Evolutionary conservation across 2,329 filamentous ascomycete genomes (phyloP).

Genomic region (Sporothrix humicola): DNA sequence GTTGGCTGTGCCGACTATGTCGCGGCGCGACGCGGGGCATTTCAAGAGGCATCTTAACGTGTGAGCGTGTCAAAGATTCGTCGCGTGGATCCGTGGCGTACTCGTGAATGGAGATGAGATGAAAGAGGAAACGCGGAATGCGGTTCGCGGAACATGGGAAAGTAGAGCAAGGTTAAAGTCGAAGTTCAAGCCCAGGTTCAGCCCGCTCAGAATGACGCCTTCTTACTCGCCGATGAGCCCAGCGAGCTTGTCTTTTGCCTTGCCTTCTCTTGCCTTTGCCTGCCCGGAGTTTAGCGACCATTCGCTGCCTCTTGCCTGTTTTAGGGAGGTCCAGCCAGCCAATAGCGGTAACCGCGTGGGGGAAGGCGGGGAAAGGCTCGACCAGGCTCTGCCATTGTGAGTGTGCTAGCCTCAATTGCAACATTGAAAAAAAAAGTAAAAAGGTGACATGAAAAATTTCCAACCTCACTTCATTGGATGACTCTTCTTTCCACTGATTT

Average conservation of each 20-base stretch:
- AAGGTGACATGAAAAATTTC: no score
- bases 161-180: background rate
- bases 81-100: background rate
- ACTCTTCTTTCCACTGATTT: background rate
- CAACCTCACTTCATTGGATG: no score
- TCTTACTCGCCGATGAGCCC: slow-evolving; percentile 30
- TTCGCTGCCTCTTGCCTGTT: background rate
- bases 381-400: background rate
- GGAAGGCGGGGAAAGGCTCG: slow-evolving; percentile 14
- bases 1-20: slow-evolving; percentile 4
- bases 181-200: background rate
- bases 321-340: slow-evolving; percentile 24
- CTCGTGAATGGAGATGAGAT: slow-evolving; percentile 13
- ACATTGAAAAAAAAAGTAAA: background rate
- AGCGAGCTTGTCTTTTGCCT: background rate
- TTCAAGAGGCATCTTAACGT: slow-evolving; percentile 26
- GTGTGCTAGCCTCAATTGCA: slow-evolving; percentile 2
- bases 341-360: slow-evolving; percentile 15
- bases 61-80: background rate
- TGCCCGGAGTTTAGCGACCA: background rate
- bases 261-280: background rate
- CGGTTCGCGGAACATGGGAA: background rate
- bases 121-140: background rate
- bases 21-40: slow-evolving; percentile 30
- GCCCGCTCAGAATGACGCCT: slow-evolving; percentile 25